These are phyloP conservation scores for Ophiostoma perfectum DNA, from an alignment of 2,329 filamentous ascomycete species.

Conservation along the genomic window DNA sequence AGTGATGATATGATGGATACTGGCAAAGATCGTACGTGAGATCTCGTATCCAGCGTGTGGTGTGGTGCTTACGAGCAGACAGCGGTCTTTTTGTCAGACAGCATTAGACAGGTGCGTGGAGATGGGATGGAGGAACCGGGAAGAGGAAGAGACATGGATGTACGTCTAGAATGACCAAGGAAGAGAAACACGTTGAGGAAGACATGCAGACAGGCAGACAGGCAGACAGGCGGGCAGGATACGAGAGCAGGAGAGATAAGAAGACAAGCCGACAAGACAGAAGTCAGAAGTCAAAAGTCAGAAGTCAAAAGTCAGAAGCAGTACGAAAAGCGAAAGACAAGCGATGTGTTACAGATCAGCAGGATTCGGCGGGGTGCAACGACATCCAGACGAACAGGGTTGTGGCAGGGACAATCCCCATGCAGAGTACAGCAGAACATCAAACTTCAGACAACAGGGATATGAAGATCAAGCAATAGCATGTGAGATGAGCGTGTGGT, in stretches of 20 bases:
- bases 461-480: background rate
- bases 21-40: too few species aligned
- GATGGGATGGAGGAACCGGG: background rate
- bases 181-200: slow-evolving; percentile 4
- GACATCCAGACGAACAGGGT: background rate
- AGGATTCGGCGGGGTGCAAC: background rate
- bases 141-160: background rate
- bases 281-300: background rate
- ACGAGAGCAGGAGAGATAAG: background rate
- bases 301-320: background rate
- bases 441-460: background rate
- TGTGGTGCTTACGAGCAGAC: too few species aligned
- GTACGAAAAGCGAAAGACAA: background rate
- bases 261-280: background rate
- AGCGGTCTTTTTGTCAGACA: too few species aligned
- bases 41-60: too few species aligned
- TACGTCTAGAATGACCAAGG: background rate
- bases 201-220: background rate
- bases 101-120: too few species aligned
- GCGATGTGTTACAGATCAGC: background rate
- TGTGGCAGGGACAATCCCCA: too few species aligned
- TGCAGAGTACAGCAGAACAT: background rate
- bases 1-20: too few species aligned
- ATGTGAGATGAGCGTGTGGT: too few species aligned
- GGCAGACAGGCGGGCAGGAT: background rate